Conservation (phyloP, 2,329 filamentous ascomycete species). For the Trichophyton benhamiae region DNA sequence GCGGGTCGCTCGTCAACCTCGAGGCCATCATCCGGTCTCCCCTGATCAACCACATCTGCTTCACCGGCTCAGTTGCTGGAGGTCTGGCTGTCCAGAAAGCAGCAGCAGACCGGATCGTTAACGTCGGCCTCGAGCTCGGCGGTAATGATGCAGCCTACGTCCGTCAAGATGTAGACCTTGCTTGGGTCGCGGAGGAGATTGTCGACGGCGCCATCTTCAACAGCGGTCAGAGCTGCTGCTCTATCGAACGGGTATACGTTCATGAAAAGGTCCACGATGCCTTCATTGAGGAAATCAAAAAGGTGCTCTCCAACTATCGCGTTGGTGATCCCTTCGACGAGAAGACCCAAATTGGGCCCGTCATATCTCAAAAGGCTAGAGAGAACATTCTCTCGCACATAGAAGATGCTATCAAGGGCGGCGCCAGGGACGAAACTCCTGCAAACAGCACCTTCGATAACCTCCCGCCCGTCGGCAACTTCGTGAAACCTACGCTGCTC, state of each 20-base stretch:
- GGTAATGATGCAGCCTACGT: slow-evolving; percentile 94
- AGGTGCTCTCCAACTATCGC: slow-evolving; percentile 67
- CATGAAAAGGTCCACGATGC: slow-evolving; percentile 70
- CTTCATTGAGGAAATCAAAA: slow-evolving; percentile 67
- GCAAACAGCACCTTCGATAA: slow-evolving; percentile 64
- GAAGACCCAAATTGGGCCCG: slow-evolving; percentile 72
- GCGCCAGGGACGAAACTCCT: slow-evolving; percentile 74
- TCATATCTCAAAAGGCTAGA: slow-evolving; percentile 69
- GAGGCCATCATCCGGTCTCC: slow-evolving; percentile 68
- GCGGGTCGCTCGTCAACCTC: slow-evolving; percentile 63
- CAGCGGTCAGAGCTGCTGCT: slow-evolving; percentile 95
- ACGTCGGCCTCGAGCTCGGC: slow-evolving; percentile 80
- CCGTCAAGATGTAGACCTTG: slow-evolving; percentile 69
- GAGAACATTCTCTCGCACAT: slow-evolving; percentile 67
- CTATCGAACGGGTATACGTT: slow-evolving; percentile 83
- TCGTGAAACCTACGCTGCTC: slow-evolving; percentile 72
- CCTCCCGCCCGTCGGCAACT: slow-evolving; percentile 70
- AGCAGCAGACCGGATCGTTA: slow-evolving; percentile 69
- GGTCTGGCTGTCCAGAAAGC: slow-evolving; percentile 77
- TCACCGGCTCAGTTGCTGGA: slow-evolving; percentile 83
- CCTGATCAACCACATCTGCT: slow-evolving; percentile 69
- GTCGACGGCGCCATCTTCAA: slow-evolving; percentile 96
- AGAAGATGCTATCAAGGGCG: slow-evolving; percentile 67
- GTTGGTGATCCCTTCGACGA: slow-evolving; percentile 78
- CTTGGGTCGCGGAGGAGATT: slow-evolving; percentile 87